phyloP scores from a whole-genome alignment of 1,284 basidiomycete genomes.

The Ustilago curta region DNA sequence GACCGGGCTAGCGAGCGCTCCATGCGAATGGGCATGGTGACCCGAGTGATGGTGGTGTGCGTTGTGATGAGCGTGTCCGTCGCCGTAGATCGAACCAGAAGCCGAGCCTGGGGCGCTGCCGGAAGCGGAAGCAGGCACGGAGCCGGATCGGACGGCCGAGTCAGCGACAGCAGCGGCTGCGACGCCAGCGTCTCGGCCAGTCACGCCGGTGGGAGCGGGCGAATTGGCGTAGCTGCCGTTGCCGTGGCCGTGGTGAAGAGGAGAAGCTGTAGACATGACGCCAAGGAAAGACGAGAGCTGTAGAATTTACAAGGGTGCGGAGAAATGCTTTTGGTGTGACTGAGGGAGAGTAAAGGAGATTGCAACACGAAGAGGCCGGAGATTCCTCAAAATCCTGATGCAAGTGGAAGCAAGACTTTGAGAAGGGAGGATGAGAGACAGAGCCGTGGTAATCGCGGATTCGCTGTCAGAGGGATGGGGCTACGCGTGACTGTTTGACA shows the following conservation, averaged over 20 bases:
- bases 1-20: conserved; percentile 45
- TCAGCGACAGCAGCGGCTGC: conserved; percentile 40
- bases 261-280: conserved; percentile 52
- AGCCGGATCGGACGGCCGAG: conserved; percentile 47
- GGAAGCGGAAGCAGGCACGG: conserved; percentile 45
- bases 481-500: neutral
- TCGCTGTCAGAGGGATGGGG: conserved; percentile 1
- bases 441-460: neutral
- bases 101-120: conserved; percentile 51
- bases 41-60: conserved; percentile 47
- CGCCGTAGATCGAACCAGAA: conserved; percentile 52
- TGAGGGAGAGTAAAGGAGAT: neutral
- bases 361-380: neutral
- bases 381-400: conserved; percentile 1
- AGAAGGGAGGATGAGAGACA: conserved; percentile 1
- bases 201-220: conserved; percentile 40
- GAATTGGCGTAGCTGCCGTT: conserved; percentile 53
- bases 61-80: conserved; percentile 41
- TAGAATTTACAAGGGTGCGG: neutral
- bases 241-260: conserved; percentile 54
- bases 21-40: conserved; percentile 45
- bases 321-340: conserved; percentile 1
- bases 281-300: neutral
- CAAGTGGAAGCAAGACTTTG: neutral
- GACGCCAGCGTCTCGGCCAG: conserved; percentile 44